Evolutionary conservation across 805 yeast genomes (phyloP), one percentile per base, ranked within the genome.

Genomic region (Yarrowia sp.): DNA sequence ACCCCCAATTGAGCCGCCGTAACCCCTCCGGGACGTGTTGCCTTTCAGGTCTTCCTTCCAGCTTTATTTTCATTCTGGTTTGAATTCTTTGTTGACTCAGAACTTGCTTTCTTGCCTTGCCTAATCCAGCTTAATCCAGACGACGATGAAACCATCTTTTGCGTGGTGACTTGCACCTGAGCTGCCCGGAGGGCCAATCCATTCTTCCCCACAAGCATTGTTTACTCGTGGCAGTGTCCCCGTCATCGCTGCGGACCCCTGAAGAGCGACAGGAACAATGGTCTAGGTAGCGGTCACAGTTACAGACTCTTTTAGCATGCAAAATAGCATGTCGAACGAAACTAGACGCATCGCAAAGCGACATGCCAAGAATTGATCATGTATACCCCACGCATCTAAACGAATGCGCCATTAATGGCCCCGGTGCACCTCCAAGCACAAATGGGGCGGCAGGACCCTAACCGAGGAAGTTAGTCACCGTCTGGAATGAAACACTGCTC

Each of bases 141-240:
- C 60, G 17, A 53, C n/a, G 36, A 53, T 53, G 60, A 53, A 53
- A 38, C 60, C 60, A 50, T 50, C 56, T 34, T 34, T 50, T 34
- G 56, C 56, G 19, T 50, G 56, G 56, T 50, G 19, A 50, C 56
- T 50, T 38, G 60, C 60, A 53, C 60, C 60, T 38, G 4, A 53
- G 60, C 60, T 53, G 60, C 60, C 42, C 44, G 44, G 56, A 39
- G 14, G 5, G 60, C 15, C 38, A 53, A 53, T 53, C 60, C 60
- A 53, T 53, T 53, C 60, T 53, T 52, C 60, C 60, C 60, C 60
- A 38, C 44, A 53, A 38, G 42, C 56, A 36, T 53, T 53, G 60
- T 53, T 53, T 53, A 53, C 60, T 36, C 19, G 60, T 17, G 60
- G 60, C 60, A 38, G 60, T 53, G 60, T 19, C 20, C 30, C 44